phyloP scores from a whole-genome alignment of 805 yeast species.

The Metschnikowia sp. region DNA sequence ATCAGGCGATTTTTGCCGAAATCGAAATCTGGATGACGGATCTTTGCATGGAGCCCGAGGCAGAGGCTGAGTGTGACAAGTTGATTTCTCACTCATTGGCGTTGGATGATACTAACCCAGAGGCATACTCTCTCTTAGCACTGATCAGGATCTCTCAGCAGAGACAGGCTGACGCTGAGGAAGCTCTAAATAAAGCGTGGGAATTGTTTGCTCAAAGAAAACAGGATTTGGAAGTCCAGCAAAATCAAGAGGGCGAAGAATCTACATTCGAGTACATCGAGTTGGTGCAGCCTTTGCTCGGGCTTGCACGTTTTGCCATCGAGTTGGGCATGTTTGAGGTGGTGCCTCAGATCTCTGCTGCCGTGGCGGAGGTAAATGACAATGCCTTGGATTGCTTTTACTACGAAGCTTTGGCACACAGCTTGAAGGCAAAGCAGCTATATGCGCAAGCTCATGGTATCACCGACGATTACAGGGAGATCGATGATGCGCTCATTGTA shows the following conservation, averaged over 20 bases:
- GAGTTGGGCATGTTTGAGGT: slow-evolving; percentile 73
- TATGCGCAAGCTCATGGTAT: slow-evolving; percentile 26
- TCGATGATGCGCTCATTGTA: slow-evolving; percentile 21
- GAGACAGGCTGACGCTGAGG: slow-evolving; percentile 64
- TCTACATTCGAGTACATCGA: slow-evolving; percentile 55
- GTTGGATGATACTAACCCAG: slow-evolving; percentile 64
- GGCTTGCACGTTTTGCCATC: slow-evolving; percentile 69
- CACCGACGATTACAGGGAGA: slow-evolving; percentile 41
- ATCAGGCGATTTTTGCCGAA: slow-evolving; percentile 76
- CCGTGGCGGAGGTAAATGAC: slow-evolving; percentile 77
- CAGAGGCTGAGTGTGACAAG: slow-evolving; percentile 75
- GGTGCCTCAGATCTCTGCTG: slow-evolving; percentile 61
- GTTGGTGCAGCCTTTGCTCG: slow-evolving; percentile 67
- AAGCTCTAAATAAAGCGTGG: slow-evolving; percentile 72
- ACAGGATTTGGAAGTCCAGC: slow-evolving; percentile 42
- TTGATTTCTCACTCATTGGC: slow-evolving; percentile 63
- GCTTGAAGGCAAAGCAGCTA: slow-evolving; percentile 39
- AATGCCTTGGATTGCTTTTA: slow-evolving; percentile 78
- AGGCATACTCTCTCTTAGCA: slow-evolving; percentile 76
- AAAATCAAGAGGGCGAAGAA: slow-evolving; percentile 28
- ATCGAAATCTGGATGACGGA: slow-evolving; percentile 98
- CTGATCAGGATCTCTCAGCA: slow-evolving; percentile 90
- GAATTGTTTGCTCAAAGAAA: slow-evolving; percentile 55
- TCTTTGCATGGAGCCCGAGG: slow-evolving; percentile 88
- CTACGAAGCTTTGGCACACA: slow-evolving; percentile 73